These are phyloP conservation scores for Pontederia paniculata DNA, from an alignment of 176 grass and related monocot genomes.

Conservation along the genomic window DNA sequence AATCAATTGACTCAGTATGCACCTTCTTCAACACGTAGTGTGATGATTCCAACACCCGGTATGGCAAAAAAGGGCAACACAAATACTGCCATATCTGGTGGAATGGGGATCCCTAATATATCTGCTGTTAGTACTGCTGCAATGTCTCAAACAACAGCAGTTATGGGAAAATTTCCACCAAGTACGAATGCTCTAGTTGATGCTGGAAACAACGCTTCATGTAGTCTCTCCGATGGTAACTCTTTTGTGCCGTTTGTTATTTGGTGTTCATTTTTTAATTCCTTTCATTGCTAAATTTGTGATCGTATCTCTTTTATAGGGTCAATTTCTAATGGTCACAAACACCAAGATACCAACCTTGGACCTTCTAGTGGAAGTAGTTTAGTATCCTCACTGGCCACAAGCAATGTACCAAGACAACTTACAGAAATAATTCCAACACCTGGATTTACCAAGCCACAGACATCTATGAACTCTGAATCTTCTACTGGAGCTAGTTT, in stretches of 20 bases:
- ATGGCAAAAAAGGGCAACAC: constrained; percentile 14
- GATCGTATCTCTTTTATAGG: constrained; percentile 36
- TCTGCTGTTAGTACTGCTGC: constrained; percentile 33
- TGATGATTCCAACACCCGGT: background rate
- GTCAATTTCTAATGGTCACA: constrained; percentile 60
- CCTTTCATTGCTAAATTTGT: constrained; percentile 5
- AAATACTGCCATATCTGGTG: constrained; percentile 40
- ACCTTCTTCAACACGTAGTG: background rate
- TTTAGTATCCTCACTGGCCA: constrained; percentile 35
- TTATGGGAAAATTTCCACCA: constrained; percentile 39
- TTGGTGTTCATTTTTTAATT: background rate
- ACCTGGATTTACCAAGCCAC: constrained; percentile 68
- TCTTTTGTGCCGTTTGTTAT: background rate
- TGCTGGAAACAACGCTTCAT: constrained; percentile 15
- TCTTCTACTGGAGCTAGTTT: constrained; percentile 72
- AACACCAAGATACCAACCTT: constrained; percentile 39
- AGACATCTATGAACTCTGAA: constrained; percentile 52
- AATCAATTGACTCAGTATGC: too few relatives aligned
- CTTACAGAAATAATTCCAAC: constrained; percentile 84
- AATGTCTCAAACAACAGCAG: constrained; percentile 34
- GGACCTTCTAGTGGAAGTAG: constrained; percentile 38
- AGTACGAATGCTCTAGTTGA: constrained; percentile 27
- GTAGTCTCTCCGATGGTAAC: constrained; percentile 11
- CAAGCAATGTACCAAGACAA: constrained; percentile 47
- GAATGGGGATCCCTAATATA: constrained; percentile 46